Evolutionary conservation across 192 early-diverging fungal genomes (phyloP).

Genomic region (Rhizophagus clarus): DNA sequence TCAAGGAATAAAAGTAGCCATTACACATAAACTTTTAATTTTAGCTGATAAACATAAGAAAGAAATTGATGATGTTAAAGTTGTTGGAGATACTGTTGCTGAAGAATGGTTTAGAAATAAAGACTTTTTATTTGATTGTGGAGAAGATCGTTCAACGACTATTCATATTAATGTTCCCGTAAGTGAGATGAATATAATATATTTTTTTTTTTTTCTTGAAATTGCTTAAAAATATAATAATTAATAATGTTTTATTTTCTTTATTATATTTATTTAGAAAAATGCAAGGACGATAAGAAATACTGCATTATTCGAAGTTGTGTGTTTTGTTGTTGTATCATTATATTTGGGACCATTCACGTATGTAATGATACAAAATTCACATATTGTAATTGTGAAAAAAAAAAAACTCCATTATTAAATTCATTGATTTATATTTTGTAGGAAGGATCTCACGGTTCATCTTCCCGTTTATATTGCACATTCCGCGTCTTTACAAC

Average conservation of each 20-base stretch:
- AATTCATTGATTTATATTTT: not conserved
- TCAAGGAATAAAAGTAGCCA: constrained; percentile 53
- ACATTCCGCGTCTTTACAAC: constrained; percentile 55
- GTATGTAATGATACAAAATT: constrained; percentile 15
- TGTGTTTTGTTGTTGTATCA: constrained; percentile 48
- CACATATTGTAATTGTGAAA: no score
- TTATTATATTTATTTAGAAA: constrained; percentile 20
- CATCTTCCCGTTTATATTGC: constrained; percentile 60
- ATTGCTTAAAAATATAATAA: not conserved
- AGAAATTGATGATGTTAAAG: constrained; percentile 42
- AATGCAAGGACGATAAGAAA: constrained; percentile 56
- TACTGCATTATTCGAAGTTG: constrained; percentile 57
- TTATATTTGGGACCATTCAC: constrained; percentile 49
- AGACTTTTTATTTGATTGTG: constrained; percentile 59
- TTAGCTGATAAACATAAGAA: constrained; percentile 49
- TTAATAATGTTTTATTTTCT: no score
- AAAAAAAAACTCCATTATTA: not conserved
- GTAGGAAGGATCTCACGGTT: constrained; percentile 54
- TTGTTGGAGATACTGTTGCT: constrained; percentile 46
- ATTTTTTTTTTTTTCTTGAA: not conserved
- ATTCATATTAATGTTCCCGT: constrained; percentile 60
- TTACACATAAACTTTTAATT: constrained; percentile 51
- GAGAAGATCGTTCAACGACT: constrained; percentile 55
- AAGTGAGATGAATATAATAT: not conserved
- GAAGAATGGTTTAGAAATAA: constrained; percentile 58